These are phyloP conservation scores for Pezicula carpinea DNA, from an alignment of 2,329 filamentous ascomycete species.

Conservation along the genomic window DNA sequence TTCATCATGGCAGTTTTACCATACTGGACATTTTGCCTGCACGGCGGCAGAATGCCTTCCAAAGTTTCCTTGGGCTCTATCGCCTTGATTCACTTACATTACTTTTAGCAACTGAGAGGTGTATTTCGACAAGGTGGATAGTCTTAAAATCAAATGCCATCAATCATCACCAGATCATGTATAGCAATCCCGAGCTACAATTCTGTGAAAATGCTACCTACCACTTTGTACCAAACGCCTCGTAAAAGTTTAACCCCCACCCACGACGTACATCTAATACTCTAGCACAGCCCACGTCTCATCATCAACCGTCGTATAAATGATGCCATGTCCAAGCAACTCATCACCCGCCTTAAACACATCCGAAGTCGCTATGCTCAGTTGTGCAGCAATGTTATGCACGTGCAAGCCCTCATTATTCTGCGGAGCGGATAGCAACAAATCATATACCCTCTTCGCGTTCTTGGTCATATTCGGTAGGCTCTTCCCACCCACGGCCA, in stretches of 20 bases:
- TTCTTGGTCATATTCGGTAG: constrained; percentile 39
- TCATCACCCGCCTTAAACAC: constrained; percentile 79
- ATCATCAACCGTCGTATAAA: constrained; percentile 91
- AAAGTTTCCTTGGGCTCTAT: too few species aligned
- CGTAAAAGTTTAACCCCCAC: neutral
- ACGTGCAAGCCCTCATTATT: constrained; percentile 81
- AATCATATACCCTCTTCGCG: constrained; percentile 68
- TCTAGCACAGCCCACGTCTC: constrained; percentile 87
- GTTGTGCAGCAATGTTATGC: constrained; percentile 65
- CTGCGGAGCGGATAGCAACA: constrained; percentile 62
- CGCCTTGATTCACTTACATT: too few species aligned
- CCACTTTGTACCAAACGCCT: constrained; percentile 14
- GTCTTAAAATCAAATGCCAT: neutral
- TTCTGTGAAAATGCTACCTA: neutral
- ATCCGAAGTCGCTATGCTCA: constrained; percentile 63
- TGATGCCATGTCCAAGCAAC: constrained; percentile 65
- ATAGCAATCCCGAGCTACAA: neutral
- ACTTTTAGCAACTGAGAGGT: too few species aligned
- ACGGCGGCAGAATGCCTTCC: too few species aligned
- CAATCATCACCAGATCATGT: neutral
- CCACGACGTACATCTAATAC: constrained; percentile 33
- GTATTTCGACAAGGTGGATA: too few species aligned
- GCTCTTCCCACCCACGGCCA: constrained; percentile 24
- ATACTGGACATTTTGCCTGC: too few species aligned
- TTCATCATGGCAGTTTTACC: too few species aligned